These are phyloP conservation scores for Coemansia sp. DNA, from an alignment of 192 early-diverging fungal species.

Conservation along the genomic window DNA sequence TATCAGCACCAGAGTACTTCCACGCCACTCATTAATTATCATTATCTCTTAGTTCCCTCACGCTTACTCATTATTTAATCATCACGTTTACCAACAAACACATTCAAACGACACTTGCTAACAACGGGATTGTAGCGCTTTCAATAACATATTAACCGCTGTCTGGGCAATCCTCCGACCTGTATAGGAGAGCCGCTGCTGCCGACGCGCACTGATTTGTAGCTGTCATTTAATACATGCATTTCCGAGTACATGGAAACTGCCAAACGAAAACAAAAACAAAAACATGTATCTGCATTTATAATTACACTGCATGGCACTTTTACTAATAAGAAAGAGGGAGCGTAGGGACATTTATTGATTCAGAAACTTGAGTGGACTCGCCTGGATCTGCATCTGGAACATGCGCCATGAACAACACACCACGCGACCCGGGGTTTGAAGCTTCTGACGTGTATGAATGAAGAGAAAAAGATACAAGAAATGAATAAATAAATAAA, in stretches of 20 bases:
- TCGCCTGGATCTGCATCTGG: not conserved
- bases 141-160: not conserved
- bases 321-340: not conserved
- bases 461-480: not conserved
- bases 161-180: not conserved
- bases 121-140: too few relatives aligned
- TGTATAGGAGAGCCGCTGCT: too few relatives aligned
- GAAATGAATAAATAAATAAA: slow-evolving; percentile 9
- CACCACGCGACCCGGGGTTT: not conserved
- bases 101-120: too few relatives aligned
- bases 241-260: not conserved
- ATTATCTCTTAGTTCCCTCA: not conserved
- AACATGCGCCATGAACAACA: not conserved
- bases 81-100: not conserved
- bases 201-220: not conserved
- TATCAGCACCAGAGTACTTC: slow-evolving; percentile 1
- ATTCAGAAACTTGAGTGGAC: not conserved
- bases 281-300: not conserved
- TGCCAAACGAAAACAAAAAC: not conserved
- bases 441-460: too few relatives aligned
- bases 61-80: not conserved
- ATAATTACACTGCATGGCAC: not conserved
- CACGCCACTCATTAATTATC: not conserved
- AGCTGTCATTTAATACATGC: not conserved
- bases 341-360: not conserved